Base-by-base conservation (phyloP, 768 basidiomycete species). In the Boletales sp. region DNA sequence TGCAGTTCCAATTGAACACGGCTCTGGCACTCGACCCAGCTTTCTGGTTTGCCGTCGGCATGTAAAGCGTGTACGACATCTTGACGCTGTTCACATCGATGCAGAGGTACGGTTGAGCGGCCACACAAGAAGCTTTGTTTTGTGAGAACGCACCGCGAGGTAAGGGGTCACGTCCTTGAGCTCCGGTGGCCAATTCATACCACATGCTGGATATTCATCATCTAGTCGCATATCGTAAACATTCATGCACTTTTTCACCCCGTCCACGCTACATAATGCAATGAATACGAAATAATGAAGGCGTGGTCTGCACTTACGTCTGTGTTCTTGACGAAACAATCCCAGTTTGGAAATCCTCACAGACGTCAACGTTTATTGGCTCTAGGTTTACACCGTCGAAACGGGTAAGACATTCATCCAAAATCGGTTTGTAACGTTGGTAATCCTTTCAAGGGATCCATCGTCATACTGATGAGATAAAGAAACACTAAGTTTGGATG, bases 131-230 rank as follows among this genome's bases (percentile, higher is more conserved):
- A 40, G n/a, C 13, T 17, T 15, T 30, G 32, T 50, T n/a, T 39
- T 32, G 14, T 13, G 37, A 13, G 27, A 43, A 73, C 90, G 45
- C 64, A 97, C 95, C 24, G 81, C 82, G 5, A 99, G 80, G 63
- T 94, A 95, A 1, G 72, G 69, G 15, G 84, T 86, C 9, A 98
- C 73, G 41, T 83, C 79, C 4, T 75, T 67, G 42, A 98, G 82
- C 60, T 94, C 91, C 31, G 86, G 84, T 8, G 94, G 95, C 95
- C 94, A 99, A 70, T 94, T 95, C 92, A 95, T 90, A 3, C 95
- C 97, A 67, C 97, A 99, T 1, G 82, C 86, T 15, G 97, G 97
- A 32, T 65, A 72, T 12, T 78, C 78, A 64, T 99, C 97, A 47
- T 89, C 84, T n/a, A 87, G 72, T 21, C 97, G 87, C 13, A 97